phyloP scores from a whole-genome alignment of 2,329 filamentous ascomycete genomes.

The Lachnellula cervina region DNA sequence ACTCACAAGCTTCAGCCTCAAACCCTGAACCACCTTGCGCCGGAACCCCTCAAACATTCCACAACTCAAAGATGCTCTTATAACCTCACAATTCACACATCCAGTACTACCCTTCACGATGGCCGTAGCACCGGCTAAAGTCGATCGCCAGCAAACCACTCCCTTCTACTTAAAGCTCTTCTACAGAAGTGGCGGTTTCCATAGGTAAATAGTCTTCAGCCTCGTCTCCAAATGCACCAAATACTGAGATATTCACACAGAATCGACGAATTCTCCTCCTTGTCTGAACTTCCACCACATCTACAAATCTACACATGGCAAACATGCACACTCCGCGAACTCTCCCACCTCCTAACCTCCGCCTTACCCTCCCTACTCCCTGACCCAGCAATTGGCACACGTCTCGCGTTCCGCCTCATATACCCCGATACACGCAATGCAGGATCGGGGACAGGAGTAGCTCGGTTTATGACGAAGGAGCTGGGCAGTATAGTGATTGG shows the following conservation, averaged over 20 bases:
- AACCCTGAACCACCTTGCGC: conserved; percentile 10
- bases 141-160: conserved; percentile 65
- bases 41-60: conserved; percentile 7
- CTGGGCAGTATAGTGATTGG: conserved; percentile 78
- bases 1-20: conserved; percentile 1
- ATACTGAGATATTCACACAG: conserved; percentile 36
- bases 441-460: conserved; percentile 35
- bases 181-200: conserved; percentile 69
- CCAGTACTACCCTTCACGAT: conserved; percentile 24
- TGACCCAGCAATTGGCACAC: conserved; percentile 69
- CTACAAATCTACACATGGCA: conserved; percentile 84
- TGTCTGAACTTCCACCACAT: conserved; percentile 55
- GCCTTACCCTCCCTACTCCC: conserved; percentile 67
- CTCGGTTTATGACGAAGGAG: conserved; percentile 71
- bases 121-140: conserved; percentile 36
- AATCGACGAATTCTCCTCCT: conserved; percentile 61
- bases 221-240: neutral
- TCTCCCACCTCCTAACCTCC: conserved; percentile 70
- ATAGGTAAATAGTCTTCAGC: conserved; percentile 46
- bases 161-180: conserved; percentile 85
- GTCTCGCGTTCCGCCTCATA: conserved; percentile 81
- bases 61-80: conserved; percentile 8
- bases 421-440: conserved; percentile 59
- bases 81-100: conserved; percentile 7
- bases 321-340: conserved; percentile 73